Conservation (phyloP, 2,329 filamentous ascomycete species). For the Ophiostoma piceae region DNA sequence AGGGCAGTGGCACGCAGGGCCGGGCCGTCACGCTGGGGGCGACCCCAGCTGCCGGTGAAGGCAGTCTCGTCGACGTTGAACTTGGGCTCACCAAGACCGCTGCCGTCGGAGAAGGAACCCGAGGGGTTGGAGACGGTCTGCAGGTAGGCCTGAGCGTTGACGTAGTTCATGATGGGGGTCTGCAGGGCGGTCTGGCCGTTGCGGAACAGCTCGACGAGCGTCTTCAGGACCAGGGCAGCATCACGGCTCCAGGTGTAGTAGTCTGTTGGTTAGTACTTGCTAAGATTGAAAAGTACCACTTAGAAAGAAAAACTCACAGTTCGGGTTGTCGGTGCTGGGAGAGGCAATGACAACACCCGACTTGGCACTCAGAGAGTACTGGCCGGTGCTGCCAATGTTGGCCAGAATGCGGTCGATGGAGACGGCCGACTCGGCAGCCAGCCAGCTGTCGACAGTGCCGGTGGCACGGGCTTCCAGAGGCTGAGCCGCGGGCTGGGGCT, state of each 20-base stretch:
- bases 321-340: conserved; percentile 48
- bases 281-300: too few species aligned
- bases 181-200: conserved; percentile 45
- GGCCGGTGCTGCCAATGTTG: conserved; percentile 55
- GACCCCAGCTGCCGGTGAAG: conserved; percentile 65
- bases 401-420: conserved; percentile 50
- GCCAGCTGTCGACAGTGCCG: conserved; percentile 43
- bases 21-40: conserved; percentile 75
- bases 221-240: conserved; percentile 64
- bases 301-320: conserved; percentile 43
- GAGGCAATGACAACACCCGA: conserved; percentile 53
- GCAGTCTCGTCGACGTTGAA: conserved; percentile 59
- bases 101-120: conserved; percentile 49
- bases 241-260: conserved; percentile 78
- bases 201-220: conserved; percentile 60
- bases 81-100: conserved; percentile 66
- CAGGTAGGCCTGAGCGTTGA: conserved; percentile 59
- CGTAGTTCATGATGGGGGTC: conserved; percentile 60
- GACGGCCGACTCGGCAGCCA: conserved; percentile 48
- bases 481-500: background rate
- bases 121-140: conserved; percentile 67
- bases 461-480: conserved; percentile 4
- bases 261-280: conserved; percentile 34
- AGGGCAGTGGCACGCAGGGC: conserved; percentile 69
- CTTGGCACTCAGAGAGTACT: conserved; percentile 43